Evolutionary conservation across 495 filamentous ascomycete genomes (phyloP).

Genomic region (Hypomontagnella submonticulosa): DNA sequence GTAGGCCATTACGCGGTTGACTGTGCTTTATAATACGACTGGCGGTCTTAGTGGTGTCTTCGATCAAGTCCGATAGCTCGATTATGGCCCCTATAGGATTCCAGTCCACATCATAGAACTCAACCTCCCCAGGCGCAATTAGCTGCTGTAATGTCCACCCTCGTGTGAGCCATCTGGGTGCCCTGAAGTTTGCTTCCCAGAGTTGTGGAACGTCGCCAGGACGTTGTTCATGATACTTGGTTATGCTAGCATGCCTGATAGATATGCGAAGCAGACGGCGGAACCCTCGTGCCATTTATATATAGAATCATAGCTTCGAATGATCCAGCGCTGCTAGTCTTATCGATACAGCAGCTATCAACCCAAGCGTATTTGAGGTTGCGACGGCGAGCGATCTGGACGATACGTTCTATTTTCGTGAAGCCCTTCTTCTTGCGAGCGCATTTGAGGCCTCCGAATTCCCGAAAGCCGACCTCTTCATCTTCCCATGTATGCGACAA

Average conservation of each 20-base stretch:
- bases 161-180: constrained; percentile 11
- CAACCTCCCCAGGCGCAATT: neutral
- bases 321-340: constrained; percentile 22
- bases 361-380: constrained; percentile 27
- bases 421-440: constrained; percentile 6
- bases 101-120: constrained; percentile 2
- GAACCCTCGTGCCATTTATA: constrained; percentile 36
- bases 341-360: constrained; percentile 40
- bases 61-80: neutral
- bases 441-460: neutral
- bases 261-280: constrained; percentile 38
- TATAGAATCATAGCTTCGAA: constrained; percentile 22
- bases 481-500: constrained; percentile 47
- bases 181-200: neutral
- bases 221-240: neutral
- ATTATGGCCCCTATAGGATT: neutral
- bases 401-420: constrained; percentile 18
- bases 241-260: constrained; percentile 11
- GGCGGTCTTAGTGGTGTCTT: constrained; percentile 3
- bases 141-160: constrained; percentile 21
- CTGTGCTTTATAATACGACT: neutral
- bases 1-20: neutral
- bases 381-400: neutral
- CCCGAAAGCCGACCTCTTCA: constrained; percentile 41
- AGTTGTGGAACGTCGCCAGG: neutral